phyloP scores from a whole-genome alignment of 2,329 filamentous ascomycete species.

The Fusarium nisikadoi region DNA sequence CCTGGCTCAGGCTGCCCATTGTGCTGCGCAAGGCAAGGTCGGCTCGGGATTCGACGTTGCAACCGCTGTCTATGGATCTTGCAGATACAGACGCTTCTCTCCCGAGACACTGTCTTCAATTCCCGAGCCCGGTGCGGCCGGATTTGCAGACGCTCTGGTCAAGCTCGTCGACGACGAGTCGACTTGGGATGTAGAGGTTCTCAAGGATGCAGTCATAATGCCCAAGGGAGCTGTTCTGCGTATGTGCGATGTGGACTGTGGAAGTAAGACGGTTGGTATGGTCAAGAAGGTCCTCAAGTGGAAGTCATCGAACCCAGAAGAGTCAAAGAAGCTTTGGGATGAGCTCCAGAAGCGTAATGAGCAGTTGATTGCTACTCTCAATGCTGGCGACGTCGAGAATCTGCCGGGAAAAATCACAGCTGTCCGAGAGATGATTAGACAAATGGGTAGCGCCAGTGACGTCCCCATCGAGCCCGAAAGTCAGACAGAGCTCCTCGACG shows the following conservation, averaged over 20 bases:
- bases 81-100: conserved; percentile 91
- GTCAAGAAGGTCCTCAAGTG: conserved; percentile 90
- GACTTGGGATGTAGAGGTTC: conserved; percentile 83
- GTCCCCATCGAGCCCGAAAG: conserved; percentile 90
- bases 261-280: conserved; percentile 93
- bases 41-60: conserved; percentile 97
- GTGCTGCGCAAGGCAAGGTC: conserved; percentile 95
- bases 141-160: conserved; percentile 74
- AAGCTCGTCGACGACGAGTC: conserved; percentile 71
- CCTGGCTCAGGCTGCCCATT: conserved; percentile 92
- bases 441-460: conserved; percentile 77
- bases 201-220: conserved; percentile 74
- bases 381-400: conserved; percentile 56
- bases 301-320: conserved; percentile 71
- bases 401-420: conserved; percentile 59
- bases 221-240: conserved; percentile 80
- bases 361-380: conserved; percentile 72
- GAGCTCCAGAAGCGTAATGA: conserved; percentile 80
- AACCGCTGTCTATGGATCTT: conserved; percentile 90
- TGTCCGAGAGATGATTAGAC: conserved; percentile 72
- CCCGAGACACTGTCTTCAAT: conserved; percentile 76
- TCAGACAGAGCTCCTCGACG: conserved; percentile 87
- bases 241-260: conserved; percentile 97
- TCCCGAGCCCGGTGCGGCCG: conserved; percentile 71
- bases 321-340: conserved; percentile 78